Percentiles rank a stretch among this genome's conserved stretches.
Evolutionary conservation across 495 filamentous ascomycete species (phyloP).

Genomic region (Annulohypoxylon bovei): DNA sequence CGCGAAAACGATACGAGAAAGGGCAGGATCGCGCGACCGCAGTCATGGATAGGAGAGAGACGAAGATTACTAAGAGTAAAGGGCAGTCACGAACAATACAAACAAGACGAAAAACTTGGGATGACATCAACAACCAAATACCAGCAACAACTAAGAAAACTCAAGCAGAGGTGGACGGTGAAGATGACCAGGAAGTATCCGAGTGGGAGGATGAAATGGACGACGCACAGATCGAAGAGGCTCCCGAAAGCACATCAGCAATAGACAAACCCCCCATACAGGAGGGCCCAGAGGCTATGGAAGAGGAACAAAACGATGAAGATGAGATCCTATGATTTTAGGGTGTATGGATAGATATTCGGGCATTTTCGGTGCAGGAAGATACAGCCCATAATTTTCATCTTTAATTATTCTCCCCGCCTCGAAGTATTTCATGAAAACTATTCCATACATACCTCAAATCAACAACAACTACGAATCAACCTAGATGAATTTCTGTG

Average conservation of each 20-base stretch:
- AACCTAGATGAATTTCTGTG: not conserved
- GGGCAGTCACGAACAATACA: conserved; percentile 68
- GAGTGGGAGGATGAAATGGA: conserved; percentile 55
- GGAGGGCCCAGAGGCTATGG: conserved; percentile 3
- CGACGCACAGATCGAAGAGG: conserved; percentile 29
- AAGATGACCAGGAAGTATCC: conserved; percentile 34
- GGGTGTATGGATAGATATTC: not conserved
- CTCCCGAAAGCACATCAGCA: not conserved
- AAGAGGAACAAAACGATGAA: conserved; percentile 38
- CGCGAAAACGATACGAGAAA: conserved; percentile 74
- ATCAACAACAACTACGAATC: too few relatives aligned
- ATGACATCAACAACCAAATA: conserved; percentile 65
- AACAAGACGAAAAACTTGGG: conserved; percentile 64
- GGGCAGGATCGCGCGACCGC: conserved; percentile 77
- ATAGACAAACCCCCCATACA: conserved; percentile 10
- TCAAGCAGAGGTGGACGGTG: conserved; percentile 1
- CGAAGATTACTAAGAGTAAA: conserved; percentile 75
- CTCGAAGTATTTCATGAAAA: not conserved
- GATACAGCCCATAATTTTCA: not conserved
- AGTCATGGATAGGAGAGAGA: conserved; percentile 72
- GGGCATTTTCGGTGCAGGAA: conserved; percentile 32
- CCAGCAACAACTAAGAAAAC: conserved; percentile 14
- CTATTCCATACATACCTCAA: not conserved
- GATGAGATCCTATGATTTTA: conserved; percentile 41
- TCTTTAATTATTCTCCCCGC: not conserved